These are phyloP conservation scores for Phytophthora pistaciae DNA, from an alignment of 352 stramenopile genomes.

Conservation along the genomic window DNA sequence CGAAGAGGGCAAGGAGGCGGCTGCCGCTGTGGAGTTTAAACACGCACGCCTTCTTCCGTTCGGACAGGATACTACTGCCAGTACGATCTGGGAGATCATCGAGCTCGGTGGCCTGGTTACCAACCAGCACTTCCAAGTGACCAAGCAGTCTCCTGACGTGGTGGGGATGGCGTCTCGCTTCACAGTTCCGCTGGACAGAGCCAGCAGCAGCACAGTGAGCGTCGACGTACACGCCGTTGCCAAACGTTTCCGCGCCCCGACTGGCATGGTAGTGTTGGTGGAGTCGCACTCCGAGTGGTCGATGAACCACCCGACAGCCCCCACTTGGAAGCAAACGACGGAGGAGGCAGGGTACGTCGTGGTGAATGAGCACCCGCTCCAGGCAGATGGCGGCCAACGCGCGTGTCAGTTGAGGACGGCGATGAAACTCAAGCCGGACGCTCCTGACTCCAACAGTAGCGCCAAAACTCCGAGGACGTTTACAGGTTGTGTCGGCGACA, in stretches of 20 bases:
- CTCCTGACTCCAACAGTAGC: not conserved
- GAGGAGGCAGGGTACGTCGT: conserved; percentile 25
- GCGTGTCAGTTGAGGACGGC: conserved; percentile 16
- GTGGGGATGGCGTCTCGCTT: conserved; percentile 13
- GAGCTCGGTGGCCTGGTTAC: conserved; percentile 7
- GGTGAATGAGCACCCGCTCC: conserved; percentile 10
- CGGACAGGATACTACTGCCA: conserved; percentile 13
- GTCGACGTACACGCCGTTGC: conserved; percentile 17
- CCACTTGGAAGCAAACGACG: conserved; percentile 9
- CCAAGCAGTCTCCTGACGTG: conserved; percentile 8
- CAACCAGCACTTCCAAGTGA: conserved; percentile 7
- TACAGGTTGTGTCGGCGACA: conserved; percentile 19
- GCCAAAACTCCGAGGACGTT: conserved; percentile 7
- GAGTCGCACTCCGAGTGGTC: conserved; percentile 31
- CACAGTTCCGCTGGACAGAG: conserved; percentile 9
- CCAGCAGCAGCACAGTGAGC: not conserved
- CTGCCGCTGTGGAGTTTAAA: conserved; percentile 21
- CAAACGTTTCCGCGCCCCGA: conserved; percentile 16
- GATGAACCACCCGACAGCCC: conserved; percentile 5
- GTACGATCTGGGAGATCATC: conserved; percentile 24
- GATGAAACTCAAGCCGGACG: conserved; percentile 23
- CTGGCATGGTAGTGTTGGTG: conserved; percentile 18
- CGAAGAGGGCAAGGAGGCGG: conserved; percentile 2
- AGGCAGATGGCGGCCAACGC: not conserved
- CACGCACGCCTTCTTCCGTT: conserved; percentile 21